Conservation (phyloP, 2,329 filamentous ascomycete genomes). For the Sporothrix sp. region DNA sequence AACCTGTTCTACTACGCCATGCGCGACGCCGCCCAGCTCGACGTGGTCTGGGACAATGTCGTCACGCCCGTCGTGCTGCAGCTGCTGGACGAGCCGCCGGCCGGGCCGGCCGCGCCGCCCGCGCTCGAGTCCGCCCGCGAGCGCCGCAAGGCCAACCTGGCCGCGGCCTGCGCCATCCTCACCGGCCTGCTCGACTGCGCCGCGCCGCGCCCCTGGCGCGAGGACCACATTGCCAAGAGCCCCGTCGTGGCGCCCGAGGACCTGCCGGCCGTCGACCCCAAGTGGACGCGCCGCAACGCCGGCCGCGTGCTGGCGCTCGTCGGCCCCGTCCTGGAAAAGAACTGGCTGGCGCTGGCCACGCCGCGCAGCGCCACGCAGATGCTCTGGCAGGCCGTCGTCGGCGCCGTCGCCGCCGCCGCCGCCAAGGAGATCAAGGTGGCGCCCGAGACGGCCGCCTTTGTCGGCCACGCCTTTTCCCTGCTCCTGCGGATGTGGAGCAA, state of each 20-base stretch:
- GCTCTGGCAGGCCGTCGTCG: conserved; percentile 54
- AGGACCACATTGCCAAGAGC: conserved; percentile 56
- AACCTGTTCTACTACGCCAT: conserved; percentile 77
- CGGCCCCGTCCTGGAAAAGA: conserved; percentile 48
- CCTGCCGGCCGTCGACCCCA: conserved; percentile 71
- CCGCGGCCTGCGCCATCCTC: conserved; percentile 58
- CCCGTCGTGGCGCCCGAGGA: conserved; percentile 57
- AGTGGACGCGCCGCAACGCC: conserved; percentile 74
- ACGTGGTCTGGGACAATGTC: conserved; percentile 69
- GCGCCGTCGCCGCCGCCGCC: conserved; percentile 56
- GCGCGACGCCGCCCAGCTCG: conserved; percentile 55
- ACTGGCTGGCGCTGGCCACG: conserved; percentile 52
- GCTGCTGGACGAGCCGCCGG: conserved; percentile 37
- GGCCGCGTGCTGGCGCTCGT: conserved; percentile 54
- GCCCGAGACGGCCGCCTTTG: conserved; percentile 68
- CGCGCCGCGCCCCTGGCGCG: conserved; percentile 57
- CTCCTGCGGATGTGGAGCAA: conserved; percentile 59
- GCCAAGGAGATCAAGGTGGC: conserved; percentile 86
- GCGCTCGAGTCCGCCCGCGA: conserved; percentile 21
- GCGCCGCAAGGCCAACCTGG: conserved; percentile 35
- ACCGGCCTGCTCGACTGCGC: conserved; percentile 58
- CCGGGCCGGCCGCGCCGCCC: no score
- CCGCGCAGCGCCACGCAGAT: conserved; percentile 42
- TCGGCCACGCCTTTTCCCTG: conserved; percentile 61
- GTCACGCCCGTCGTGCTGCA: conserved; percentile 54